These are phyloP conservation scores for Scenedesmus sp. DNA, from an alignment of 163 green algal species.

Conservation along the genomic window DNA sequence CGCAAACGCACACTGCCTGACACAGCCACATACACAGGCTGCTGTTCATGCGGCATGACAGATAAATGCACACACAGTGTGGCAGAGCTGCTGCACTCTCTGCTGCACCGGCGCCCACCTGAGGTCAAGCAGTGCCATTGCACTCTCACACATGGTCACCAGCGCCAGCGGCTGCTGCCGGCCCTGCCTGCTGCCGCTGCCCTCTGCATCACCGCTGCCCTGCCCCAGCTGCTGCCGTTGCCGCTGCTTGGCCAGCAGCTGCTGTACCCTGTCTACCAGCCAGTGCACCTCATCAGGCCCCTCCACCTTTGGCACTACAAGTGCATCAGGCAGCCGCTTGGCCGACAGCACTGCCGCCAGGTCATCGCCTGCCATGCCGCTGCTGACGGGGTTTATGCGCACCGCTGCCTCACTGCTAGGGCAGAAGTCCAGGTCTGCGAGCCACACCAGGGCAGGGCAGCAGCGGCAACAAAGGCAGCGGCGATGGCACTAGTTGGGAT, in stretches of 20 bases:
- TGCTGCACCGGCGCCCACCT: constrained; percentile 23
- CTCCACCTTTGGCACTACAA: constrained; percentile 56
- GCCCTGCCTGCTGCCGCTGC: neutral
- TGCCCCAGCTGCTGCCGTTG: constrained; percentile 18
- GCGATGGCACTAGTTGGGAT: neutral
- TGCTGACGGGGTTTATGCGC: constrained; percentile 53
- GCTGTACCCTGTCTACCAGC: constrained; percentile 12
- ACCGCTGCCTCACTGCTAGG: constrained; percentile 40
- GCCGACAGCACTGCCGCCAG: constrained; percentile 46
- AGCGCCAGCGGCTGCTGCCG: constrained; percentile 14
- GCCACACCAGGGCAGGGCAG: neutral
- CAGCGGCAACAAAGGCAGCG: neutral
- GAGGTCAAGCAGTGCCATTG: constrained; percentile 48
- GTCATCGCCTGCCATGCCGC: constrained; percentile 44
- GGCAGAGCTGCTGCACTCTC: neutral
- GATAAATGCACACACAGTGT: neutral
- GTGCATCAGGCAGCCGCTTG: constrained; percentile 42
- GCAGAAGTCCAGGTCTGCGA: constrained; percentile 37
- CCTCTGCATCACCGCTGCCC: neutral
- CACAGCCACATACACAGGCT: neutral
- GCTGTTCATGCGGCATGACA: too few relatives aligned
- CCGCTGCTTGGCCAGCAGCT: neutral
- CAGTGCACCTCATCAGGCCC: constrained; percentile 40
- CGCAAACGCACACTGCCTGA: neutral
- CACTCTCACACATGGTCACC: constrained; percentile 56